Evolutionary conservation across 148 eudicot species (phyloP).

Genomic region (Bassia scoparia): DNA sequence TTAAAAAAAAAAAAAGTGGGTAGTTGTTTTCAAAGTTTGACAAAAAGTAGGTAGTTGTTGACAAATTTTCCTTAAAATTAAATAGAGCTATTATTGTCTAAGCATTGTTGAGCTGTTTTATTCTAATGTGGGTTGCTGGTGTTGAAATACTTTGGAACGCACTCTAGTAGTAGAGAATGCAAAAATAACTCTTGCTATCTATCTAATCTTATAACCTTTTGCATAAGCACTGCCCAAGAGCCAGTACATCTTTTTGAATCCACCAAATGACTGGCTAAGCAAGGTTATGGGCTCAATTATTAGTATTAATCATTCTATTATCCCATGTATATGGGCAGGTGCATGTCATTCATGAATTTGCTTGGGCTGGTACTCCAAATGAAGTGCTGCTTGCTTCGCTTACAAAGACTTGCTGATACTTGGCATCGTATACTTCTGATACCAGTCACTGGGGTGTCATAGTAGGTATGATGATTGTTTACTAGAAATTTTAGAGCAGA

Average conservation of each 20-base stretch:
- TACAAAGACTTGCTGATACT: conserved; percentile 87
- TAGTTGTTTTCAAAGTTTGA: no score
- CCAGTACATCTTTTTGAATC: background rate
- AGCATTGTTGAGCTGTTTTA: no score
- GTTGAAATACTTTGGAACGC: no score
- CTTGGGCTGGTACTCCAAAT: conserved; percentile 97
- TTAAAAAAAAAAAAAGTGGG: no score
- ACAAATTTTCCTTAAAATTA: no score
- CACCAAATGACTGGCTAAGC: background rate
- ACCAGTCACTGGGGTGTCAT: conserved; percentile 93
- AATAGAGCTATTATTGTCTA: no score
- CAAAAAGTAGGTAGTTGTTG: no score
- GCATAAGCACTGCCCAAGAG: background rate
- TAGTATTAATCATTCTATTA: background rate
- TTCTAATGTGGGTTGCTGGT: no score
- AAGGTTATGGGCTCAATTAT: background rate
- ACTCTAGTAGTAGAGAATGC: no score
- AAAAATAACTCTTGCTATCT: no score
- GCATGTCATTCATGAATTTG: conserved; percentile 94
- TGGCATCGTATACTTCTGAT: conserved; percentile 92
- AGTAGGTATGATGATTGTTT: conserved; percentile 92
- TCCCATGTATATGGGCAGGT: conserved; percentile 38
- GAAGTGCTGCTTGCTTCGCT: conserved; percentile 97
- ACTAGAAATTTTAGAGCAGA: conserved; percentile 79
- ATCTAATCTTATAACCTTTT: background rate